Evolutionary conservation across 2,329 filamentous ascomycete species (phyloP), one percentile per base, ranked within the genome.

Genomic region (Botrytis sinoallii): DNA sequence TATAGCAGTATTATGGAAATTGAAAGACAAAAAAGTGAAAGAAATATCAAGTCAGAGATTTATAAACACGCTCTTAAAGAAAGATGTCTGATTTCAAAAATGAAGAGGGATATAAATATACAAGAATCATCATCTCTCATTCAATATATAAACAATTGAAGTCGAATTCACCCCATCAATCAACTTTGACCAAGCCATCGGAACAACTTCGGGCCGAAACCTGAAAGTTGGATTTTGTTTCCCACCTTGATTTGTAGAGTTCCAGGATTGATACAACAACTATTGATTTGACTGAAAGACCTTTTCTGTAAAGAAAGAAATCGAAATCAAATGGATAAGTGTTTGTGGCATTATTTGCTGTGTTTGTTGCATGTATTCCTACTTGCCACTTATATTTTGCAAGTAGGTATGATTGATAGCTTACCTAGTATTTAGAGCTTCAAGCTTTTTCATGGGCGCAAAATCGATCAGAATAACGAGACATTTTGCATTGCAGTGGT

Each of bases 21-120:
- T 29, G n/a, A 29, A 29, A 52, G 48, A 52, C 2, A 52, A 52
- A 2, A 16, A 55, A n/a, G 48, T n/a, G 14, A 16, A 55, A 29
- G 0, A 2, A 18, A 4, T 1, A 32, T 29, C 52, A 16, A 57
- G 48, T 32, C 7, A 18, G 3, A 57, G 14, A 4, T 16, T 14
- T 14, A 16, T 57, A 10, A 57, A 32, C 0, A 9, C 4, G 3
- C 16, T 0, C 29, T 9, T 57, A 6, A 4, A 57, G 5, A 4
- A 32, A 18, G 1, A 2, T 2, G 0, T 18, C 2, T 29, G 6
- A 9, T 57, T 18, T 57, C n/a, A 57, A 29, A 0, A 18, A 29
- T 29, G 14, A 57, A 18, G 52, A 57, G n/a, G n/a, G 0, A 18
- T 57, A 29, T 29, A 6, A 29, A 29, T 16, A 32, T 57, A 57